Conservation (phyloP, 2,329 filamentous ascomycete genomes). For the Neurospora sp. region DNA sequence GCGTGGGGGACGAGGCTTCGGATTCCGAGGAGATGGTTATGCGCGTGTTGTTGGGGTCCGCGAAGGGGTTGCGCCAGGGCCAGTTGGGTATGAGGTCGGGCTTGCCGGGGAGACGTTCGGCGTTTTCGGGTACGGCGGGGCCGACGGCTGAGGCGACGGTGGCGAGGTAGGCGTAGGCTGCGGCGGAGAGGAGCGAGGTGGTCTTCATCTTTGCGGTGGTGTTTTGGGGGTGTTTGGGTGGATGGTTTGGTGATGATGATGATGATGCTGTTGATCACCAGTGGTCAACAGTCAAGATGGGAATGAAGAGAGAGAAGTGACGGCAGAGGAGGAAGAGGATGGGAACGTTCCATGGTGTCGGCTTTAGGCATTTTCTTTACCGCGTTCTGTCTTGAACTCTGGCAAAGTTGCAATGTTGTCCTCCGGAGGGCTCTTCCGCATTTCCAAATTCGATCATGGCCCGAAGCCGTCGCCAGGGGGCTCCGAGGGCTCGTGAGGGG, state of each 20-base stretch:
- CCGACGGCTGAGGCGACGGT: conserved; percentile 13
- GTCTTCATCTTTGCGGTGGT: conserved; percentile 11
- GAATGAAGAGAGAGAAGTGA: neutral
- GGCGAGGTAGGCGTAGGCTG: conserved; percentile 18
- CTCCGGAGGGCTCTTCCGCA: conserved; percentile 19
- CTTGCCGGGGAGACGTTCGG: conserved; percentile 20
- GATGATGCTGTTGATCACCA: neutral
- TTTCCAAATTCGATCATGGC: conserved; percentile 18
- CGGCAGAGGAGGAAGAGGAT: neutral
- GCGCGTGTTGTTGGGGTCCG: conserved; percentile 14
- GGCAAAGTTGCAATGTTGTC: conserved; percentile 16
- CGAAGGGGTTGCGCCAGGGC: conserved; percentile 32
- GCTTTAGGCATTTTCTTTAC: conserved; percentile 10
- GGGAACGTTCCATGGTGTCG: neutral
- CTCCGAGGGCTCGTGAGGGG: neutral
- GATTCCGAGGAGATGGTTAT: neutral
- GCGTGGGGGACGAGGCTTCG: neutral
- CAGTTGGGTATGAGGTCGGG: conserved; percentile 30
- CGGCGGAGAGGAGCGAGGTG: neutral
- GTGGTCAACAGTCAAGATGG: neutral
- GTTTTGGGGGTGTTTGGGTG: neutral
- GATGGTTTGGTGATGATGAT: neutral
- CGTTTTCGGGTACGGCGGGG: conserved; percentile 14
- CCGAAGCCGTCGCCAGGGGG: neutral
- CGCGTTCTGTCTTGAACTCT: neutral